These are phyloP conservation scores for Drechslerella stenobrocha DNA, from an alignment of 2,329 filamentous ascomycete genomes.

Conservation along the genomic window DNA sequence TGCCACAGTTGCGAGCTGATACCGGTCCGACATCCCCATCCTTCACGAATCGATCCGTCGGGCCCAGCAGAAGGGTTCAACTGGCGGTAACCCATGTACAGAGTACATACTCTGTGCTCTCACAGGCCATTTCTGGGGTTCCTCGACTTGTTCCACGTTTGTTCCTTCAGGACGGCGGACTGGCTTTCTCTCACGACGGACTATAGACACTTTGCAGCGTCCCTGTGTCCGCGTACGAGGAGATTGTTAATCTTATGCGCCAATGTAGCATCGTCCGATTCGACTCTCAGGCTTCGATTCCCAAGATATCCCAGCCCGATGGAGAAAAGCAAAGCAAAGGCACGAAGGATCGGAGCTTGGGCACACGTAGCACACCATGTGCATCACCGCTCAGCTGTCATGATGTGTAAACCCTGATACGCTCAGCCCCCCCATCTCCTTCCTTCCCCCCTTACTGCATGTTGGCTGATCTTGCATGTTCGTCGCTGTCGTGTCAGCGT, in stretches of 20 bases:
- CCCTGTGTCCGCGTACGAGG: neutral
- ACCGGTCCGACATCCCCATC: constrained; percentile 48
- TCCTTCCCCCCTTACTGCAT: constrained; percentile 2
- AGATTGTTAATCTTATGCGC: too few species aligned
- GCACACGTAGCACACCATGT: neutral
- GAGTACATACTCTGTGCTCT: constrained; percentile 31
- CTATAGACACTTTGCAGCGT: too few species aligned
- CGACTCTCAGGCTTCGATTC: too few species aligned
- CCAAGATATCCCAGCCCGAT: neutral
- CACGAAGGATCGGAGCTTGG: neutral
- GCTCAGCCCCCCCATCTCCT: constrained; percentile 3
- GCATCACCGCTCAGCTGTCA: constrained; percentile 33
- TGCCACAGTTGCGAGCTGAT: constrained; percentile 35
- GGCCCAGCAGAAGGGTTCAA: constrained; percentile 41
- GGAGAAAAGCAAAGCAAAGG: neutral
- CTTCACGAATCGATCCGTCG: constrained; percentile 37
- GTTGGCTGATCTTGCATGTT: constrained; percentile 43
- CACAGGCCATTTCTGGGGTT: constrained; percentile 8
- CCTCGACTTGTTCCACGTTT: constrained; percentile 17
- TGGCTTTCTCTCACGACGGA: too few species aligned
- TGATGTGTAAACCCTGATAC: neutral
- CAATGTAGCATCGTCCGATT: too few species aligned
- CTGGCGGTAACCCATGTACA: constrained; percentile 46
- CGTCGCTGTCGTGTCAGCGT: constrained; percentile 40
- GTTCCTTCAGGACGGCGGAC: constrained; percentile 9